Evolutionary conservation across 2,329 filamentous ascomycete species (phyloP).

Genomic region (Botrytis medusae): DNA sequence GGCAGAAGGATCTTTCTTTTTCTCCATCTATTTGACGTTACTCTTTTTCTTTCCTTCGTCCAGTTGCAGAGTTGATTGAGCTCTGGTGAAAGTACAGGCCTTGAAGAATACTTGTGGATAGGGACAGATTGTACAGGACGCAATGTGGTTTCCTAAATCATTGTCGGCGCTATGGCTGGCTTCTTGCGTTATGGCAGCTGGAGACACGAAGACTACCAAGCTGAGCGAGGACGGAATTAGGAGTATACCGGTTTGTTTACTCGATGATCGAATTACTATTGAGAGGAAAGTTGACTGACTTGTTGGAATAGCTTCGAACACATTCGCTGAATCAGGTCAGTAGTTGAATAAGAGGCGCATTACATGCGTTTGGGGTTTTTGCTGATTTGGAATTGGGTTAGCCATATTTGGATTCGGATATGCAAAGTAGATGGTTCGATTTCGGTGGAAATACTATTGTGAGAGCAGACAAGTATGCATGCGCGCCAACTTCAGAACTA

Average conservation of each 20-base stretch:
- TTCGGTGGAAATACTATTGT: conserved; percentile 95
- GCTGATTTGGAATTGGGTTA: conserved; percentile 43
- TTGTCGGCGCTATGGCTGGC: conserved; percentile 40
- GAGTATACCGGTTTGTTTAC: conserved; percentile 59
- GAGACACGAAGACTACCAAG: conserved; percentile 41
- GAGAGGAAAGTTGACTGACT: conserved; percentile 11
- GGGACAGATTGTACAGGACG: conserved; percentile 21
- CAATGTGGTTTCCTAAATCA: conserved; percentile 37
- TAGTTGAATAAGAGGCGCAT: conserved; percentile 11
- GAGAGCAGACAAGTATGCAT: conserved; percentile 64
- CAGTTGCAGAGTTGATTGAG: neutral
- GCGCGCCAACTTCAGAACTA: neutral
- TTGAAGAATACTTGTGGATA: conserved; percentile 13
- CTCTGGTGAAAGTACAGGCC: neutral
- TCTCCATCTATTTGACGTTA: conserved; percentile 11
- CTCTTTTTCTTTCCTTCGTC: neutral
- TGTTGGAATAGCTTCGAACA: conserved; percentile 67
- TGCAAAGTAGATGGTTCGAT: conserved; percentile 98
- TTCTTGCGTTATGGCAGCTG: conserved; percentile 39
- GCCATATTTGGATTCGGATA: conserved; percentile 97
- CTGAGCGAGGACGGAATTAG: conserved; percentile 50
- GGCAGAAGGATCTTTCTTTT: neutral
- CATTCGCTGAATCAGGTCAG: conserved; percentile 79
- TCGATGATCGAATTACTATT: neutral
- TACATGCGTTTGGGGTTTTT: neutral